phyloP scores from a whole-genome alignment of 768 basidiomycete species.

The Strobilomyces confusus region DNA sequence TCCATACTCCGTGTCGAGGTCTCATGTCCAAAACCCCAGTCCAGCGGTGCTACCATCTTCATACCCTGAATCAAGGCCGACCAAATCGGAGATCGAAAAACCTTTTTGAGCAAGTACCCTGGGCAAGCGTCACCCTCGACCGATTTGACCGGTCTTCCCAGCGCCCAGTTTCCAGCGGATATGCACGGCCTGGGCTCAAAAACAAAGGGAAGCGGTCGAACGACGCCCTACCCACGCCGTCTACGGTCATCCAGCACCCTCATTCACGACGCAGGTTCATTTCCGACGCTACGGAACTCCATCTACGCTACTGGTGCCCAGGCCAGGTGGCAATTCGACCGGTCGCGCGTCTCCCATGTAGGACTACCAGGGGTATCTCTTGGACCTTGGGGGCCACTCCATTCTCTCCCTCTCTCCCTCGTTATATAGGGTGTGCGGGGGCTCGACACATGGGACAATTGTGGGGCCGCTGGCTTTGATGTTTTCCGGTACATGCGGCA shows the following conservation, averaged over 20 bases:
- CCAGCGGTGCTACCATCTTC: neutral
- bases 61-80: neutral
- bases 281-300: slow-evolving; percentile 14
- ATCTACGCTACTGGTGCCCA: slow-evolving; percentile 1
- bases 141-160: too few relatives aligned
- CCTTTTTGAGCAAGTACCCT: slow-evolving; percentile 1
- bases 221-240: neutral
- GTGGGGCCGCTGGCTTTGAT: slow-evolving; percentile 20
- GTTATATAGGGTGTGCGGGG: slow-evolving; percentile 19
- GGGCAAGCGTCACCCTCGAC: neutral
- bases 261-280: slow-evolving; percentile 14
- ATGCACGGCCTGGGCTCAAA: neutral
- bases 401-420: neutral
- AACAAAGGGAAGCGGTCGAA: neutral
- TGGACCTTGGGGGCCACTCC: slow-evolving; percentile 7
- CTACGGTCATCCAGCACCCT: neutral
- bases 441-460: slow-evolving; percentile 14
- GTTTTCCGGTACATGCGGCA: slow-evolving; percentile 16
- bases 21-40: neutral
- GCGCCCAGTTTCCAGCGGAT: neutral
- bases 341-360: neutral
- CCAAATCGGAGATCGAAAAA: neutral
- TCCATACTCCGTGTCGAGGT: neutral
- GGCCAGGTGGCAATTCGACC: neutral
- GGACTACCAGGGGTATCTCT: slow-evolving; percentile 14